These are phyloP conservation scores for Blakeslea trispora DNA, from an alignment of 371 early-diverging fungal species.

Conservation along the genomic window DNA sequence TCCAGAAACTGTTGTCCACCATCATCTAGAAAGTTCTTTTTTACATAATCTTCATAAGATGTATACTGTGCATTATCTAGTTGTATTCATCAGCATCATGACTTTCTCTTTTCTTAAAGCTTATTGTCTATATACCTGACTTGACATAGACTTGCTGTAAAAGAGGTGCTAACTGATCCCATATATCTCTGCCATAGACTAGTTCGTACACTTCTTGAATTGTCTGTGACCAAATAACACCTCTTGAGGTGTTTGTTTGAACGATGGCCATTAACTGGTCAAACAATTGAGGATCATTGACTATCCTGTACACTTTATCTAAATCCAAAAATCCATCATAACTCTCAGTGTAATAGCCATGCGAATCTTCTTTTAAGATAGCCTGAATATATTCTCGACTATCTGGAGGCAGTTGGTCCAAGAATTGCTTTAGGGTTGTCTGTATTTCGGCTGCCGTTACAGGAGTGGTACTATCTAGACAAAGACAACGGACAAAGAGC, in stretches of 20 bases:
- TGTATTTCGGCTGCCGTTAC: constrained; percentile 13
- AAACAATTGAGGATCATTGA: constrained; percentile 15
- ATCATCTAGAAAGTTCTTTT: constrained; percentile 37
- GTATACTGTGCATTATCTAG: constrained; percentile 24
- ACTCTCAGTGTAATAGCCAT: constrained; percentile 8
- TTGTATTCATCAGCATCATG: neutral
- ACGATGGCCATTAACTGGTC: constrained; percentile 28
- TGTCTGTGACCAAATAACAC: constrained; percentile 17
- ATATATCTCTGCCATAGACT: constrained; percentile 6
- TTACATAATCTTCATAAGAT: constrained; percentile 41
- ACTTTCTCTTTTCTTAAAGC: no score
- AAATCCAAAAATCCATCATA: constrained; percentile 21
- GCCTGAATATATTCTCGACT: constrained; percentile 14
- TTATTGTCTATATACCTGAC: constrained; percentile 10
- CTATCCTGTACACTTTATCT: constrained; percentile 15
- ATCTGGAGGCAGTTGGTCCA: constrained; percentile 11
- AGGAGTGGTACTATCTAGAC: constrained; percentile 18
- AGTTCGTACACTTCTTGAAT: constrained; percentile 21
- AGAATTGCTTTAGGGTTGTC: constrained; percentile 11
- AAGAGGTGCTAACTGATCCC: constrained; percentile 21
- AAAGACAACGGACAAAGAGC: constrained; percentile 25
- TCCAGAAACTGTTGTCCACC: constrained; percentile 40
- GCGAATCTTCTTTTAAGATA: constrained; percentile 15
- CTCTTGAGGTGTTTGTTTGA: constrained; percentile 16
- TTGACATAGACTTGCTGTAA: constrained; percentile 17